Conservation (phyloP, 257 asterid species). For the Nyctanthes arbortristis region DNA sequence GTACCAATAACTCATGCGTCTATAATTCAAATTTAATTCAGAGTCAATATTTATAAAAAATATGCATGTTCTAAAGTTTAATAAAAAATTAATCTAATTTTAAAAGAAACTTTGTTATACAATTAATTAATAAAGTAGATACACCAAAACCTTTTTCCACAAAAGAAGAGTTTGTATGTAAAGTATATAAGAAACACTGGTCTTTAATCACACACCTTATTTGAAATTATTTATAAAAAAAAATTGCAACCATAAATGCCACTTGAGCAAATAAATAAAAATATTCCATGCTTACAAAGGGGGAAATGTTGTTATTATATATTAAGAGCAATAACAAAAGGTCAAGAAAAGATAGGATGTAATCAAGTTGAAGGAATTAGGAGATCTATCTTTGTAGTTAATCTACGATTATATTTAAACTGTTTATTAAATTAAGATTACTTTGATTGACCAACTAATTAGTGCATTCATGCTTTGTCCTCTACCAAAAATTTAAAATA, state of each 20-base stretch:
- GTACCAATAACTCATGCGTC: too few relatives aligned
- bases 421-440: constrained; percentile 30
- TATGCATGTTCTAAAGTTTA: too few relatives aligned
- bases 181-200: constrained; percentile 31
- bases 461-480: constrained; percentile 56
- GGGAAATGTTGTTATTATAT: constrained; percentile 20
- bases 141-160: constrained; percentile 49
- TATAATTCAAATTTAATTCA: too few relatives aligned
- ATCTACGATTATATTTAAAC: constrained; percentile 54
- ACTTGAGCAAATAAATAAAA: constrained; percentile 39
- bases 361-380: constrained; percentile 66
- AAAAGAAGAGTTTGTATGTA: constrained; percentile 60
- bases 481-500: constrained; percentile 3
- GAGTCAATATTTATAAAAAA: constrained; percentile 34
- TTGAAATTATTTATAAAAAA: constrained; percentile 11
- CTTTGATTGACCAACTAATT: constrained; percentile 68
- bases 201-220: constrained; percentile 32
- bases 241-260: constrained; percentile 33
- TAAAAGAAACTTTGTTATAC: too few relatives aligned
- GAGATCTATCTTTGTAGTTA: constrained; percentile 63
- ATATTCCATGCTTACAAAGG: constrained; percentile 54
- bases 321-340: constrained; percentile 30
- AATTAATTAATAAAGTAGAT: constrained; percentile 39
- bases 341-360: constrained; percentile 68
- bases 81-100: too few relatives aligned